Evolutionary conservation across 805 yeast species (phyloP).

Genomic region (Cyberlindnera maritima): DNA sequence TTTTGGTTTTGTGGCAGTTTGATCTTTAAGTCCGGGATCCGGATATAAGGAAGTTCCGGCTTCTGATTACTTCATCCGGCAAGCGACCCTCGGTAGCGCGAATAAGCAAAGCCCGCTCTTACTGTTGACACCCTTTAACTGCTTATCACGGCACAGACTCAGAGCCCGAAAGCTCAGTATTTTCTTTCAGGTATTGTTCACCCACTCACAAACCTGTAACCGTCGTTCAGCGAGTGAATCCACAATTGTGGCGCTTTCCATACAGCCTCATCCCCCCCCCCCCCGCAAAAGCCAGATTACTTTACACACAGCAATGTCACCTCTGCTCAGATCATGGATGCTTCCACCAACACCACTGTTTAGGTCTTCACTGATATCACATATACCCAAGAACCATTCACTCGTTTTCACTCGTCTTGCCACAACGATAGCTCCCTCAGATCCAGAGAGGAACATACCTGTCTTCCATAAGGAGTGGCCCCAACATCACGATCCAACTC

Average conservation of each 20-base stretch:
- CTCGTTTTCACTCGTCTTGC: neutral
- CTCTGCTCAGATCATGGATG: neutral
- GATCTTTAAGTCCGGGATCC: no score
- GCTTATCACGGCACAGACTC: neutral
- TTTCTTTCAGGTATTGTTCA: neutral
- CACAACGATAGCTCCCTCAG: neutral
- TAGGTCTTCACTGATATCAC: neutral
- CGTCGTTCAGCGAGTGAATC: neutral
- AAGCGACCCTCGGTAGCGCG: neutral
- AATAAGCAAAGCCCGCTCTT: neutral
- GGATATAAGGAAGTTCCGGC: neutral
- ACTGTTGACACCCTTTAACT: neutral
- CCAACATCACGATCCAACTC: slow-evolving; percentile 49
- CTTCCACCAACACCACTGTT: neutral
- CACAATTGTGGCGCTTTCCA: neutral
- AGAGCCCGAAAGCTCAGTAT: neutral
- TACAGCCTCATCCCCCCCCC: neutral
- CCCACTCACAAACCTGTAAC: neutral
- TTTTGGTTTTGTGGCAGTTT: neutral
- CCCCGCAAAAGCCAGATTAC: neutral
- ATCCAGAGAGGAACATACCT: slow-evolving; percentile 1
- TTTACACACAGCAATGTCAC: neutral
- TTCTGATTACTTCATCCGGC: neutral
- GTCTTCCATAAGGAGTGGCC: slow-evolving; percentile 53
- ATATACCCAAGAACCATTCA: neutral